Conservation (phyloP, 768 basidiomycete genomes). For the Lentinula lateritia region DNA sequence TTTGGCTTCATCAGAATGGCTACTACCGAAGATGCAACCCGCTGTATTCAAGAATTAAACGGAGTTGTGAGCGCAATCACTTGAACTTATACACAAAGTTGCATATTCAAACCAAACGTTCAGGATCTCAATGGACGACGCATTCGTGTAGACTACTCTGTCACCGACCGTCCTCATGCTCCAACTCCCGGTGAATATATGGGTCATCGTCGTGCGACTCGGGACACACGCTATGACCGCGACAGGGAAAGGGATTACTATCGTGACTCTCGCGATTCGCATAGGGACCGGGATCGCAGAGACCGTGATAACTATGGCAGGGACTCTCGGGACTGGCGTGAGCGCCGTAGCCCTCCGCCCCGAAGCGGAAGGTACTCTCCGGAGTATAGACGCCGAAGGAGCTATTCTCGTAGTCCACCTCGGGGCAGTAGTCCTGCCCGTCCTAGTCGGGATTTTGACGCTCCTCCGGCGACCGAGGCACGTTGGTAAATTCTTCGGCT, state of each 20-base stretch:
- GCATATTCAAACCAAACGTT: background rate
- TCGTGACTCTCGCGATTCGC: constrained; percentile 35
- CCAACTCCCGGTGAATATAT: constrained; percentile 98
- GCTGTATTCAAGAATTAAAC: constrained; percentile 87
- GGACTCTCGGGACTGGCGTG: constrained; percentile 72
- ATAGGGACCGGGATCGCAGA: constrained; percentile 13
- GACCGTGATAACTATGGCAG: constrained; percentile 65
- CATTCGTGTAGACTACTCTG: constrained; percentile 95
- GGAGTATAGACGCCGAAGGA: constrained; percentile 48
- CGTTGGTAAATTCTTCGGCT: constrained; percentile 53
- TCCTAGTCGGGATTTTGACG: constrained; percentile 40
- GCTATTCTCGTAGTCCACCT: constrained; percentile 77
- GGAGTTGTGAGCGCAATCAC: constrained; percentile 62
- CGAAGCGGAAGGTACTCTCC: constrained; percentile 69
- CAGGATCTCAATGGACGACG: constrained; percentile 93
- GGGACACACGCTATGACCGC: constrained; percentile 35
- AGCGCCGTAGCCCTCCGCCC: constrained; percentile 72
- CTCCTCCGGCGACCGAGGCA: constrained; percentile 33
- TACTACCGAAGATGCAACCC: constrained; percentile 77
- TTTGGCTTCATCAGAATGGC: constrained; percentile 98
- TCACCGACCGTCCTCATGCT: constrained; percentile 89
- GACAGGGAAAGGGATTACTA: constrained; percentile 39
- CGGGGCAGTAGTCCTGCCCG: constrained; percentile 52
- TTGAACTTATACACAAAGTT: background rate
- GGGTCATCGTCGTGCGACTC: constrained; percentile 70